Conservation (phyloP, 2,329 filamentous ascomycete genomes). For the Pestalotiopsis sp. region DNA sequence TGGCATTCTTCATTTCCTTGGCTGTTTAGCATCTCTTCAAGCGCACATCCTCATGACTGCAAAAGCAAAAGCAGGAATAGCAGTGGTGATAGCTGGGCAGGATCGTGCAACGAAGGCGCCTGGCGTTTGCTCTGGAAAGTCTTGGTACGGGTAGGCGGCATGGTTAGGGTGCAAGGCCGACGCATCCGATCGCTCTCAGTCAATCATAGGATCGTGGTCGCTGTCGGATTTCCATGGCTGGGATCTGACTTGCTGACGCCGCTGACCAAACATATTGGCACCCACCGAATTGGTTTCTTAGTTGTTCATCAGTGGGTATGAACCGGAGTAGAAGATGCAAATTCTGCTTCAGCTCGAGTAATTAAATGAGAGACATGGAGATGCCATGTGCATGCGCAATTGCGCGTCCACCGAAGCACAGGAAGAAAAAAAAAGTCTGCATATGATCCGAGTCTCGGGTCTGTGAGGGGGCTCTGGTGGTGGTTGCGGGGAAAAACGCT, state of each 20-base stretch:
- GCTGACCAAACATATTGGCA: not conserved
- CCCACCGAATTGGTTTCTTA: not conserved
- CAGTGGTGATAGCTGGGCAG: not conserved
- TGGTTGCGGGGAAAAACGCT: too few species aligned
- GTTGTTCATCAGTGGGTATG: not conserved
- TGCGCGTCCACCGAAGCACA: not conserved
- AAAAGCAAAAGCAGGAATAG: not conserved
- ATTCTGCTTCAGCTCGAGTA: not conserved
- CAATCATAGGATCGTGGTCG: not conserved
- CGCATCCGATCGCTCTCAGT: not conserved
- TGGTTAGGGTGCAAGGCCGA: not conserved
- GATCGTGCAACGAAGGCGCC: not conserved
- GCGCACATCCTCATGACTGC: too few species aligned
- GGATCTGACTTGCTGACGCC: not conserved
- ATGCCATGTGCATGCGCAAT: not conserved
- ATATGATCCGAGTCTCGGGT: too few species aligned
- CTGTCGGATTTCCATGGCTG: not conserved
- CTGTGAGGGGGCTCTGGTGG: too few species aligned
- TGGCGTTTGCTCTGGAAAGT: not conserved
- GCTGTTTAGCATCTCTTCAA: not conserved
- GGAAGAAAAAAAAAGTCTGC: not conserved
- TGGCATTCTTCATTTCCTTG: not conserved
- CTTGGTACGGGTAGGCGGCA: conserved; percentile 7
- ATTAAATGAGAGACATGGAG: not conserved
- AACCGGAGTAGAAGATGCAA: not conserved